These are phyloP conservation scores for Kwoniella botswanensis DNA, from an alignment of 768 basidiomycete genomes.

Conservation along the genomic window DNA sequence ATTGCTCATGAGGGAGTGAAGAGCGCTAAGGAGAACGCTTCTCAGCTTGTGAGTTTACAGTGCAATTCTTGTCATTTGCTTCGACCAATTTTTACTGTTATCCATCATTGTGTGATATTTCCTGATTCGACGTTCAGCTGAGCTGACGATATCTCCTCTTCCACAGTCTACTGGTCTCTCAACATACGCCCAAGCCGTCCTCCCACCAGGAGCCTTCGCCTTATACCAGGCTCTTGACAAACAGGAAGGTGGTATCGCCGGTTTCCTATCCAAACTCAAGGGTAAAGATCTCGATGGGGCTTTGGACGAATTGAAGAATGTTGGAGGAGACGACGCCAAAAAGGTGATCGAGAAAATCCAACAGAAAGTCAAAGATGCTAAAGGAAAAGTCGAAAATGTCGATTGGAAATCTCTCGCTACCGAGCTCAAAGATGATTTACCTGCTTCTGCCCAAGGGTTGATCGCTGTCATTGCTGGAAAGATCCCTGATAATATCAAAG, in stretches of 20 bases:
- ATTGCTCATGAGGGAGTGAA: slow-evolving; percentile 39
- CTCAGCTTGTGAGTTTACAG: slow-evolving; percentile 26
- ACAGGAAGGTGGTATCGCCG: slow-evolving; percentile 48
- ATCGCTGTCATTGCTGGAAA: slow-evolving; percentile 52
- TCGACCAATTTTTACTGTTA: neutral
- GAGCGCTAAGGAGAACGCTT: slow-evolving; percentile 39
- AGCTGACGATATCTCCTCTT: neutral
- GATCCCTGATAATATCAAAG: slow-evolving; percentile 38
- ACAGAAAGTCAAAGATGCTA: slow-evolving; percentile 52
- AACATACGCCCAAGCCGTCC: slow-evolving; percentile 34
- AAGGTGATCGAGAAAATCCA: slow-evolving; percentile 52
- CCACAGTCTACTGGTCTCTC: slow-evolving; percentile 4
- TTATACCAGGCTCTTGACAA: slow-evolving; percentile 42
- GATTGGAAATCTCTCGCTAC: slow-evolving; percentile 52
- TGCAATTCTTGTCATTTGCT: too few species aligned
- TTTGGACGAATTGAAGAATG: slow-evolving; percentile 52
- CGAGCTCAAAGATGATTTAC: slow-evolving; percentile 51
- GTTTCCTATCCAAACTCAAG: slow-evolving; percentile 51
- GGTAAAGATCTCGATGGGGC: slow-evolving; percentile 52
- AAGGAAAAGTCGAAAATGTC: slow-evolving; percentile 52
- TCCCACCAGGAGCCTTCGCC: slow-evolving; percentile 48
- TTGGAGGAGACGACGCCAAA: slow-evolving; percentile 54
- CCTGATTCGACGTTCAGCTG: neutral
- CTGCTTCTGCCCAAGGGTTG: slow-evolving; percentile 45
- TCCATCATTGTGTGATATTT: neutral